Percentiles rank a stretch among this genome's conserved stretches.
These are phyloP conservation scores for Plasmodium knowlesi DNA, from an alignment of 169 alveolate species.

Conservation along the genomic window DNA sequence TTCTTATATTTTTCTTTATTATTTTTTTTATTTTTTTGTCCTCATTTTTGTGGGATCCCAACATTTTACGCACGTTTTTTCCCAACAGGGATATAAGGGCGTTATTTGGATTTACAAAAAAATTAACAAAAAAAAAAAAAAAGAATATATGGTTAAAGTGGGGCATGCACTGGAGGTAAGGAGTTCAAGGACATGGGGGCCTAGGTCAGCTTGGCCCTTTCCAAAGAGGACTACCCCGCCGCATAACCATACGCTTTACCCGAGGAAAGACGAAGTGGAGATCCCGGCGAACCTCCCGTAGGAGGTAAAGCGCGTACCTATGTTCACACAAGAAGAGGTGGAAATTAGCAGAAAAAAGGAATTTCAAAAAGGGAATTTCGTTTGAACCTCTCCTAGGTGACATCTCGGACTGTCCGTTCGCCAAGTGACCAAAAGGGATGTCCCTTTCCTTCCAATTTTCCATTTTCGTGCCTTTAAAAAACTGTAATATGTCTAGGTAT, in stretches of 20 bases:
- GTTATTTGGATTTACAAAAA: not conserved
- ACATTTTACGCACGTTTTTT: not conserved
- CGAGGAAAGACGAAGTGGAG: constrained; percentile 15
- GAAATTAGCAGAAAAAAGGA: constrained; percentile 48
- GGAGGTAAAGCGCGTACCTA: constrained; percentile 30
- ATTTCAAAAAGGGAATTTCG: constrained; percentile 34
- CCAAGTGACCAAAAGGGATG: not conserved
- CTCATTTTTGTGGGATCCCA: not conserved
- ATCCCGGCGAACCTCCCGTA: constrained; percentile 14
- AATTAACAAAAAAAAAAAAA: not conserved
- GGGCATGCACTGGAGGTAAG: not conserved
- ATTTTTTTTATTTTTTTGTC: not conserved
- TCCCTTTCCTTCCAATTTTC: not conserved
- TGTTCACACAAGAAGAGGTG: constrained; percentile 53
- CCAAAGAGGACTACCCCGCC: not conserved
- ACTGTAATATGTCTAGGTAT: constrained; percentile 30
- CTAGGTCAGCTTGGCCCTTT: not conserved
- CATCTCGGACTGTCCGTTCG: not conserved
- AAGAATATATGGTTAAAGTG: not conserved
- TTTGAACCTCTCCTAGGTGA: constrained; percentile 22
- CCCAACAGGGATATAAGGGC: not conserved
- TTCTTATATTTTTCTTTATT: too few species aligned
- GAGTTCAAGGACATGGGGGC: not conserved
- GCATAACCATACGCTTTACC: not conserved
- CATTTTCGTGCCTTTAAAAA: constrained; percentile 16